phyloP scores from a whole-genome alignment of 2,329 filamentous ascomycete species.

The Microdochium trichocladiopsis region DNA sequence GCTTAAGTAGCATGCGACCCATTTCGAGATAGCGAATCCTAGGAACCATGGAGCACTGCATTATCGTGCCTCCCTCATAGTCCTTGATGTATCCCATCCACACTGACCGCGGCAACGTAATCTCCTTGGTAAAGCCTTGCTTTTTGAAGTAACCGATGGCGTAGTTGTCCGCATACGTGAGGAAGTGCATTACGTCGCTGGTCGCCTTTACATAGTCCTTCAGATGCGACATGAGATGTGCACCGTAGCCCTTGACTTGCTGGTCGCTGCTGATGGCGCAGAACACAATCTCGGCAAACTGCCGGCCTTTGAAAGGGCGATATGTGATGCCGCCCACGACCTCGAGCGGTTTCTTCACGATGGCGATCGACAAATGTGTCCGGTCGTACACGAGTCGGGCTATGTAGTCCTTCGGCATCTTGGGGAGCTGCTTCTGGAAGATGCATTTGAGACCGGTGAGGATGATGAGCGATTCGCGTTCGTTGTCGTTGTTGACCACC shows the following conservation, averaged over 20 bases:
- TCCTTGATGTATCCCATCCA: slow-evolving; percentile 99
- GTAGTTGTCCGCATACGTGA: slow-evolving; percentile 98
- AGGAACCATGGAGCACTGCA: slow-evolving; percentile 98
- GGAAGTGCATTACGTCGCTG: slow-evolving; percentile 94
- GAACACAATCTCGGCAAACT: slow-evolving; percentile 97
- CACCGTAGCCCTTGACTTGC: slow-evolving; percentile 97
- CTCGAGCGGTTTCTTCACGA: slow-evolving; percentile 92
- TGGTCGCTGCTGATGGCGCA: slow-evolving; percentile 97
- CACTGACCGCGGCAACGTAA: slow-evolving; percentile 78
- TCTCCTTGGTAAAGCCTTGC: slow-evolving; percentile 97
- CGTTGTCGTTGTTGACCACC: slow-evolving; percentile 94
- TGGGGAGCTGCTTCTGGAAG: slow-evolving; percentile 96
- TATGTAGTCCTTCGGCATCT: slow-evolving; percentile 99
- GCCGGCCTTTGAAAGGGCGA: slow-evolving; percentile 82
- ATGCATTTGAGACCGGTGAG: slow-evolving; percentile 94
- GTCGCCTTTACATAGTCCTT: slow-evolving; percentile 98
- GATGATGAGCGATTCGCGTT: slow-evolving; percentile 84
- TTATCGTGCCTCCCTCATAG: slow-evolving; percentile 97
- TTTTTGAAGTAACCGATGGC: slow-evolving; percentile 99
- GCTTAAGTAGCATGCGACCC: slow-evolving; percentile 90
- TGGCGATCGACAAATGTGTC: slow-evolving; percentile 92
- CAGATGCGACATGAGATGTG: slow-evolving; percentile 94
- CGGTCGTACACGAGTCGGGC: slow-evolving; percentile 95
- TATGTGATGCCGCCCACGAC: slow-evolving; percentile 98
- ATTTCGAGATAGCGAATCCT: slow-evolving; percentile 90